These are phyloP conservation scores for Phytophthora vignae DNA, from an alignment of 352 stramenopile genomes.

Conservation along the genomic window DNA sequence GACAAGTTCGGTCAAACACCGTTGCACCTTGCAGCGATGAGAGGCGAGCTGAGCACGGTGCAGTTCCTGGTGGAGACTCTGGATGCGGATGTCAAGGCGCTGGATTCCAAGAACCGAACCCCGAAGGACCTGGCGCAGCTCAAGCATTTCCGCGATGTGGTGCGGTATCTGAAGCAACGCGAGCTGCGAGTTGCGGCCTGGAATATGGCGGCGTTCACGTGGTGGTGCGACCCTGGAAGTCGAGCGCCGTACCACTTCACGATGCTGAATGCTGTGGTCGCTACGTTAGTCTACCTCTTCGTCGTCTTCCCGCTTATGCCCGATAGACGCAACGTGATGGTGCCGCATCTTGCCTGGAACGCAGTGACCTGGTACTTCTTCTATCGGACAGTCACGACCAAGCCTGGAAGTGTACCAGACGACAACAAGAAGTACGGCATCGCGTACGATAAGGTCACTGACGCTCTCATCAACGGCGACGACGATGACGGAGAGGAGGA, in stretches of 20 bases:
- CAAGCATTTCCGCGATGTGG: constrained; percentile 65
- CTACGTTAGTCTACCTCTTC: constrained; percentile 51
- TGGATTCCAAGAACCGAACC: constrained; percentile 66
- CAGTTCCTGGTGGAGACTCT: constrained; percentile 86
- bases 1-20: constrained; percentile 86
- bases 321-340: constrained; percentile 61
- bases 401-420: constrained; percentile 54
- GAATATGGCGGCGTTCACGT: constrained; percentile 70
- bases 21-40: constrained; percentile 83
- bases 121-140: constrained; percentile 66
- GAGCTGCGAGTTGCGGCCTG: constrained; percentile 44
- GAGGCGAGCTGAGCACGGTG: constrained; percentile 71
- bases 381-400: constrained; percentile 64
- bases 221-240: constrained; percentile 63
- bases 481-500: constrained; percentile 30
- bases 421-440: constrained; percentile 42
- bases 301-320: constrained; percentile 67
- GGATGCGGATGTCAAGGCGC: constrained; percentile 59
- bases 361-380: constrained; percentile 72
- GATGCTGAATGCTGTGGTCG: constrained; percentile 57
- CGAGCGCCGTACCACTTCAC: constrained; percentile 77
- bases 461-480: constrained; percentile 44
- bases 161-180: constrained; percentile 56
- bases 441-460: constrained; percentile 71
- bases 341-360: constrained; percentile 72